Evolutionary conservation across 495 filamentous ascomycete species (phyloP), one percentile per base, ranked within the genome.

Genomic region (Astrothelium macrocarpum): DNA sequence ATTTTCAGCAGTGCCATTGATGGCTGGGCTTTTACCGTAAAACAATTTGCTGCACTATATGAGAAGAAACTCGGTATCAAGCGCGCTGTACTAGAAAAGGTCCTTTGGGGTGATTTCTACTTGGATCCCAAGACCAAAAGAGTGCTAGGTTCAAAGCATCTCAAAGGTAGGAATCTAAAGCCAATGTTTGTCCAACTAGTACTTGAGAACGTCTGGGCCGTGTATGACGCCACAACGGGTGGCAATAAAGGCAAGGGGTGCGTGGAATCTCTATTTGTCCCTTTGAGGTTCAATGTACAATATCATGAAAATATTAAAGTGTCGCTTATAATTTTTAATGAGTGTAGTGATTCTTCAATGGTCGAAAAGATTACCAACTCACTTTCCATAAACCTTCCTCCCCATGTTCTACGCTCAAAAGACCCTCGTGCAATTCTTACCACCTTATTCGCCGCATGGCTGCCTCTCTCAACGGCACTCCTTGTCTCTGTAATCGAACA

Each of bases 141-240:
- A 68, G 89, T 99, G 4, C 78, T 99, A 2, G 88, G 85, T 1
- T 83, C 85, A 56, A 97, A 95, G 77, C 95, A 97, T 79, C 80
- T 99, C 42, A 97, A 95, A 71, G 94, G 94, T 16, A 79, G 94
- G 20, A 80, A 84, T 32, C 76, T 99, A 61, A 99, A 97, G 74
- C 94, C 95, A 0, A 92, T 97, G 85, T 99, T 99, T 75, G 94
- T 97, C 32, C 93, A 97, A 72, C 78, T 99, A 60, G 95, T 99
- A 5, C 81, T 99, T 63, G 93, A 96, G 56, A 95, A 90, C 64
- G 88, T 99, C 45, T 99, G 94, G 94, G 93, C 95, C 59, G 91
- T 95, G 25, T 99, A 99, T 74, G 82, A 90, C 64, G 94, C 91
- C 62, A 97, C 92, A 12, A 88, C 83, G 20, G 90, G 90, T 4